Evolutionary conservation across 805 yeast genomes (phyloP).

Genomic region (Metschnikowia matae): DNA sequence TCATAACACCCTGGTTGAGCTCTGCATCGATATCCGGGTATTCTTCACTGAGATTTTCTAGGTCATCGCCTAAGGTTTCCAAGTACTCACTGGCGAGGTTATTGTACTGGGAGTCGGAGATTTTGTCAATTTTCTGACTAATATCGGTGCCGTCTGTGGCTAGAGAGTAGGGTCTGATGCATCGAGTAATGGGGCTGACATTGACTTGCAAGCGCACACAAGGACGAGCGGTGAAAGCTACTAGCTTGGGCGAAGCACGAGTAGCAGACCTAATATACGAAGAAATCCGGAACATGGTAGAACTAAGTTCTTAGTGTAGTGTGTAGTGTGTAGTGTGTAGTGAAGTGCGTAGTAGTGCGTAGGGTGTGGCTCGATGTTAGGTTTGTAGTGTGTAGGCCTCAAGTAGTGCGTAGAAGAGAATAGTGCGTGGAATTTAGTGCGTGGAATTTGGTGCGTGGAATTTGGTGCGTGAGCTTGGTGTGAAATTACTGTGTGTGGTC

Average conservation of each 20-base stretch:
- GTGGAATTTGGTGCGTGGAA: no score
- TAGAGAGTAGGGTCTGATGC: constrained; percentile 14
- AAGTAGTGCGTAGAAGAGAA: no score
- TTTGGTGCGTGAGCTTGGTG: no score
- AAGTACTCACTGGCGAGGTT: constrained; percentile 60
- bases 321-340: neutral
- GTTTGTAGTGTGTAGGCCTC: no score
- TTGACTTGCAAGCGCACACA: neutral
- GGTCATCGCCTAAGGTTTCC: constrained; percentile 60
- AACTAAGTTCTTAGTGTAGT: neutral
- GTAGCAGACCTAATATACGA: neutral
- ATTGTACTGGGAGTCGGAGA: constrained; percentile 58
- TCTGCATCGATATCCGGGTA: constrained; percentile 69
- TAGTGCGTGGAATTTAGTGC: no score
- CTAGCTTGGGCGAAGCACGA: neutral
- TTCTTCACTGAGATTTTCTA: constrained; percentile 64
- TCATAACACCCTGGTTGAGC: constrained; percentile 82
- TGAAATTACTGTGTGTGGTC: no score
- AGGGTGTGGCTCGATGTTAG: no score
- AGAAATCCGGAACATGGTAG: neutral
- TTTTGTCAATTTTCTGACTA: constrained; percentile 46
- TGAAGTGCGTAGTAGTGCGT: neutral
- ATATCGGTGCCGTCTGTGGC: constrained; percentile 53
- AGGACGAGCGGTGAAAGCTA: neutral
- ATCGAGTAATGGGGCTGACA: neutral